Base-by-base conservation (phyloP, 169 alveolate genomes). In the Plasmodium gonderi region DNA sequence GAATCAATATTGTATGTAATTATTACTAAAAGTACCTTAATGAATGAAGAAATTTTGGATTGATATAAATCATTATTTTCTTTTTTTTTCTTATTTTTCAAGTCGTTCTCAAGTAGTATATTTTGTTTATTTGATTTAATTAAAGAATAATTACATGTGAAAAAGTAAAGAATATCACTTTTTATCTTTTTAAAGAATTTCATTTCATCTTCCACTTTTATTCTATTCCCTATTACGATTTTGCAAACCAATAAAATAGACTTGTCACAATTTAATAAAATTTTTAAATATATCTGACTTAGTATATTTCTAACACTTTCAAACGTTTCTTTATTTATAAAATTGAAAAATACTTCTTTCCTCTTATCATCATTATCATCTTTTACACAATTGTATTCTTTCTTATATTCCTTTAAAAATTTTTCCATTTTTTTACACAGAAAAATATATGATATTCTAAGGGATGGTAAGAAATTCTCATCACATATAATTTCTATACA, bases 211-310 rank as follows among this genome's bases (percentile, higher is more conserved):
- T 74, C 75, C 36, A 75, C 6, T n/a, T 54, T 75, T 60, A 85
- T 14, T 17, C 92, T 9, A 60, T 85, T 85, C 29, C 92, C 92
- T 36, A 85, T 85, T 0, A 85, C 42, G 1, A 85, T 85, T 85
- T 85, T 85, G 45, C 92, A 85, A 3, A 36, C 74, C 9, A 85
- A 17, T 4, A 85, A 11, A 33, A 85, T 85, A 36, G 79, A 85
- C 20, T 51, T 85, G n/a, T 74, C 68, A 54, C 92, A 85, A 33
- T 20, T 54, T 1, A 11, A 51, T 20, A 85, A 42, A 17, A 85
- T 40, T 38, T 85, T 85, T 33, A 85, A 54, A 67, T 75, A 85
- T 17, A 85, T 85, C 4, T 26, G 23, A 14, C 92, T 85, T 44
- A 85, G 20, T 29, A 29, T 29, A 2, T 11, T 74, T 85, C 51